Percentiles rank a stretch among this genome's conserved stretches.
phyloP scores from a whole-genome alignment of 2,329 filamentous ascomycete genomes.

The Huntiella abstrusa region DNA sequence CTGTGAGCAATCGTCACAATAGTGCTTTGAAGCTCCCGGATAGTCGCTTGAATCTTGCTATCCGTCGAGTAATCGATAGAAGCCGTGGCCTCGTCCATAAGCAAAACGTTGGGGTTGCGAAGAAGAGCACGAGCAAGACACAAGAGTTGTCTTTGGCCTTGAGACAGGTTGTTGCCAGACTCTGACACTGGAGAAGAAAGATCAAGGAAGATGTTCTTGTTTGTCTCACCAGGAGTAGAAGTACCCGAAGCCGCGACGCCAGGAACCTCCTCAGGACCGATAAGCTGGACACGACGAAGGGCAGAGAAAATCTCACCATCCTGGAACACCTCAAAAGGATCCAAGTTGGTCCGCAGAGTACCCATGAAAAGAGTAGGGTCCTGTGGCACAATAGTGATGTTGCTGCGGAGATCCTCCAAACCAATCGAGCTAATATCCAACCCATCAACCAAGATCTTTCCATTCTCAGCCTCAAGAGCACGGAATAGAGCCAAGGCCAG shows the following conservation, averaged over 20 bases:
- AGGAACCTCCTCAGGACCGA: slow-evolving; percentile 37
- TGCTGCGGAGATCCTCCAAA: slow-evolving; percentile 77
- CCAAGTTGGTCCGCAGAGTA: slow-evolving; percentile 78
- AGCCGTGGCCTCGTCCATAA: slow-evolving; percentile 98
- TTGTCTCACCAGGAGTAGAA: slow-evolving; percentile 33
- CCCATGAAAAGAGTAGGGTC: slow-evolving; percentile 89
- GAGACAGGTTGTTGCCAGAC: slow-evolving; percentile 83
- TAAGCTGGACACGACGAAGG: slow-evolving; percentile 73
- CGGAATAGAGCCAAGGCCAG: slow-evolving; percentile 85
- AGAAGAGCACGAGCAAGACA: slow-evolving; percentile 86
- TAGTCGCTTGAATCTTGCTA: slow-evolving; percentile 86
- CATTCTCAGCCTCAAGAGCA: slow-evolving; percentile 74
- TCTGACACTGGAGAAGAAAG: slow-evolving; percentile 69
- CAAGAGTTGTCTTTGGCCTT: slow-evolving; percentile 85
- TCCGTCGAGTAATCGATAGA: slow-evolving; percentile 96
- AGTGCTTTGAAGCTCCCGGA: slow-evolving; percentile 80
- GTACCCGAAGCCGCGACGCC: slow-evolving; percentile 8
- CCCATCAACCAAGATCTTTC: slow-evolving; percentile 76
- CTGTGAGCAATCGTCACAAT: slow-evolving; percentile 95
- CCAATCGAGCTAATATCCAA: slow-evolving; percentile 83
- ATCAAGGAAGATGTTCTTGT: slow-evolving; percentile 90
- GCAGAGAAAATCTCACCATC: slow-evolving; percentile 82
- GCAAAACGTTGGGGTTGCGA: slow-evolving; percentile 77
- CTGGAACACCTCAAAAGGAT: slow-evolving; percentile 76
- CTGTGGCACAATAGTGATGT: slow-evolving; percentile 94